Base-by-base conservation (phyloP, 2,329 filamentous ascomycete genomes). In the Microcyclospora tardicrescens region DNA sequence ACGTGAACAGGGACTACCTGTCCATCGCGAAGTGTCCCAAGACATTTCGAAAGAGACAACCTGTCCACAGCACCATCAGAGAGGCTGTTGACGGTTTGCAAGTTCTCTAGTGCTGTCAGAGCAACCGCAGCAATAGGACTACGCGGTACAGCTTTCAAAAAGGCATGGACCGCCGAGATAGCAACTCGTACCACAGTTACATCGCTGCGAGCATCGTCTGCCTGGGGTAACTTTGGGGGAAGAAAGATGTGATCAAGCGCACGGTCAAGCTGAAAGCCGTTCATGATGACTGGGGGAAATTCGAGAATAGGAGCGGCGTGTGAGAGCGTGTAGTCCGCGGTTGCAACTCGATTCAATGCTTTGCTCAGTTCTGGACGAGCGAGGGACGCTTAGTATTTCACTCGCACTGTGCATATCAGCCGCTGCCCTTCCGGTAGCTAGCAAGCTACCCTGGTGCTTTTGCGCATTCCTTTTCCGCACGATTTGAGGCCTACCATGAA, bases 221-320 rank as follows among this genome's bases (percentile, higher is more conserved):
- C 51, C 5, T 56, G 54, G 0, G 65, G 66, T 2, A 68, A 42
- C 28, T 60, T 47, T 6, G 61, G 57, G n/a, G 65, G 66, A 0
- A 69, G 46, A 11, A 65, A 61, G 14, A 69, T 45, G 42, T 69
- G 65, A 37, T 68, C 56, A 41, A 62, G 41, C 28, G 50, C 10
- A 16, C 38, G 35, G 19, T 39, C 24, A 10, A 44, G 19, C 19
- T 24, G 19, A 8, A 24, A 24, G n/a, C n/a, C n/a, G n/a, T n/a
- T n/a, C n/a, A n/a, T n/a, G n/a, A n/a, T n/a, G n/a, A n/a, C n/a
- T n/a, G n/a, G n/a, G n/a, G n/a, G n/a, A n/a, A n/a, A n/a, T n/a
- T n/a, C n/a, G n/a, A n/a, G n/a, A n/a, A n/a, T n/a, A n/a, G n/a
- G n/a, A n/a, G n/a, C n/a, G n/a, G n/a, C n/a, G n/a, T n/a, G n/a